Conservation (phyloP, 768 basidiomycete species). For the Hortiboletus campestris region DNA sequence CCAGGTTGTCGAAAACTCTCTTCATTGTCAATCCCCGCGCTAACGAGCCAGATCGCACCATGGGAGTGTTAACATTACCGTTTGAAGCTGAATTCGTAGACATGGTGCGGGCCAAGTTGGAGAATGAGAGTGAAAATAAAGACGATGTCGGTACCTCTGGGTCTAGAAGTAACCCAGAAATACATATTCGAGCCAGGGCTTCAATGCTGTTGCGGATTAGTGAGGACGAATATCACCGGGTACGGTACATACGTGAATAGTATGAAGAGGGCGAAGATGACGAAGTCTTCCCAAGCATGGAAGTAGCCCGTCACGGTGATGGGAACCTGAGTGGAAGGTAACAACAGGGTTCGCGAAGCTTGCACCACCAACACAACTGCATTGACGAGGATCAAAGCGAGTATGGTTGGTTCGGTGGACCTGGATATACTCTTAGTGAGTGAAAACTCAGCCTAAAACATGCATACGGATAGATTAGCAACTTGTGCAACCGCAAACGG, state of each 20-base stretch:
- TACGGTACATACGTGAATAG: slow-evolving; percentile 71
- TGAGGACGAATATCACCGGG: background rate
- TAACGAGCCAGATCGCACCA: slow-evolving; percentile 36
- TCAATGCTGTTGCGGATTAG: slow-evolving; percentile 57
- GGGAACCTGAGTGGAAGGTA: slow-evolving; percentile 43
- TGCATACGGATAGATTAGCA: slow-evolving; percentile 72
- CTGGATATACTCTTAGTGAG: slow-evolving; percentile 36
- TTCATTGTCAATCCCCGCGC: slow-evolving; percentile 44
- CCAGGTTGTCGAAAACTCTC: slow-evolving; percentile 44
- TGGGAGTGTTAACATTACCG: slow-evolving; percentile 21
- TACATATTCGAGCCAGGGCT: slow-evolving; percentile 82
- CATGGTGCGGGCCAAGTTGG: slow-evolving; percentile 19
- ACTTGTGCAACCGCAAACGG: slow-evolving; percentile 60
- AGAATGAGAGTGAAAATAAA: slow-evolving; percentile 43
- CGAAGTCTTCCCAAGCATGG: slow-evolving; percentile 85
- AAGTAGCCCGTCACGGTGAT: slow-evolving; percentile 72
- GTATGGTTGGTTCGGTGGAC: slow-evolving; percentile 83
- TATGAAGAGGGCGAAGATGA: slow-evolving; percentile 78
- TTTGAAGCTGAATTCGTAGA: slow-evolving; percentile 28
- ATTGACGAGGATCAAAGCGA: slow-evolving; percentile 81
- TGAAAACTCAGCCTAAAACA: background rate
- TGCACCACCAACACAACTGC: slow-evolving; percentile 82
- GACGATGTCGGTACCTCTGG: slow-evolving; percentile 63
- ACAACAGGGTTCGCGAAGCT: slow-evolving; percentile 58
- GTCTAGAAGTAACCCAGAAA: slow-evolving; percentile 86